phyloP scores from a whole-genome alignment of 2,329 filamentous ascomycete species.

The Talaromyces pinophilus region DNA sequence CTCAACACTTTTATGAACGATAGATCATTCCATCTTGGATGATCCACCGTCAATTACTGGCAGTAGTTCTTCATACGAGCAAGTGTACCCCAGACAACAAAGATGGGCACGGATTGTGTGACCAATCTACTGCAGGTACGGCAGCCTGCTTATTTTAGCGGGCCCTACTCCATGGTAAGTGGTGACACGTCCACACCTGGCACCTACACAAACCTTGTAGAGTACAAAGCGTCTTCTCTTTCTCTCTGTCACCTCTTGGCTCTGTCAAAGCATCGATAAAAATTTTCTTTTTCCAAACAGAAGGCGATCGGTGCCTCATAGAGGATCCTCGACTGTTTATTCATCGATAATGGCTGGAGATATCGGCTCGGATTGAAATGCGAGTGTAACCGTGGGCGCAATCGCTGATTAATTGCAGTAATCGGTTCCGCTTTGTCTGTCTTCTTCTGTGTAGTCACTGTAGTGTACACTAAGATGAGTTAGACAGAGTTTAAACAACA shows the following conservation, averaged over 20 bases:
- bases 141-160: not conserved
- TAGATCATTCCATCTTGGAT: not conserved
- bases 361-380: not conserved
- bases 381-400: not conserved
- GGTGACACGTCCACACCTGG: not conserved
- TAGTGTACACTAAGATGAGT: not conserved
- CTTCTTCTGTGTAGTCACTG: not conserved
- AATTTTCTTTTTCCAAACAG: not conserved
- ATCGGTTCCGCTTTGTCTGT: not conserved
- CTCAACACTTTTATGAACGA: not conserved
- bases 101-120: not conserved
- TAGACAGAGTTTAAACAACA: not conserved
- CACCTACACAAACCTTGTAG: not conserved
- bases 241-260: not conserved
- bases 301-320: not conserved
- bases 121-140: slow-evolving; percentile 10
- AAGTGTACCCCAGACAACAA: not conserved
- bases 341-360: not conserved
- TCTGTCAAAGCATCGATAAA: not conserved
- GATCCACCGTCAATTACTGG: not conserved
- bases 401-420: not conserved
- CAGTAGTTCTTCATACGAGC: not conserved
- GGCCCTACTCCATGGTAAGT: not conserved
- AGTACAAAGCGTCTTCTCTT: not conserved
- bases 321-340: not conserved